These are phyloP conservation scores for Suillus bovinus DNA, from an alignment of 768 basidiomycete species.

Conservation along the genomic window DNA sequence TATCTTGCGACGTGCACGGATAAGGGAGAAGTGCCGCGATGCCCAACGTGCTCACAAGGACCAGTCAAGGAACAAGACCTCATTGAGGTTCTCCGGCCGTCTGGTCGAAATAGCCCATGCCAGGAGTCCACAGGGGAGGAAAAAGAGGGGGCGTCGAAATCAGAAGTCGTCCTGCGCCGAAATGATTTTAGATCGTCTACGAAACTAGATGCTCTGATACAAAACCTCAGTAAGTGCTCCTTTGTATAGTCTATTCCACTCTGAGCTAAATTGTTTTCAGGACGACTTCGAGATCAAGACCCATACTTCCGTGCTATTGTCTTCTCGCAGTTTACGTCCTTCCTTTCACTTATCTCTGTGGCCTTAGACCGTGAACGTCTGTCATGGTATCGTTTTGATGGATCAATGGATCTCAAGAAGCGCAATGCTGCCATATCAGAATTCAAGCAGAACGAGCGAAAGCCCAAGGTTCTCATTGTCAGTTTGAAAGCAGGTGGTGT, in stretches of 20 bases:
- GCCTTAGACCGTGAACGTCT: conserved; percentile 69
- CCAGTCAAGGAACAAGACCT: conserved; percentile 66
- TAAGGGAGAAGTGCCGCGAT: conserved; percentile 66
- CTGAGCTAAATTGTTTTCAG: conserved; percentile 31
- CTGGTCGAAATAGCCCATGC: conserved; percentile 9
- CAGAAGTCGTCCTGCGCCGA: conserved; percentile 60
- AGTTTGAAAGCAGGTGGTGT: conserved; percentile 92
- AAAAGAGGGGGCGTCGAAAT: conserved; percentile 25
- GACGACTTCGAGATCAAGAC: conserved; percentile 66
- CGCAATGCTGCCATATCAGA: conserved; percentile 71
- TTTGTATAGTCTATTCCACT: not conserved
- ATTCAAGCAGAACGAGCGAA: conserved; percentile 69
- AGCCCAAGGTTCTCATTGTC: conserved; percentile 74
- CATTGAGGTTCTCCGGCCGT: conserved; percentile 56
- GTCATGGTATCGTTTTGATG: conserved; percentile 83
- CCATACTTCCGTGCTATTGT: conserved; percentile 82
- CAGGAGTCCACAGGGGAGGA: conserved; percentile 18
- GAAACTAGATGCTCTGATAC: conserved; percentile 82
- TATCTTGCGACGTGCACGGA: conserved; percentile 71
- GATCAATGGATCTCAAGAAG: conserved; percentile 87
- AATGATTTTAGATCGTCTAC: conserved; percentile 91
- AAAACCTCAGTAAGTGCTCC: conserved; percentile 58
- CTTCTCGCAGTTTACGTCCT: conserved; percentile 89
- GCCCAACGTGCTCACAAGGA: conserved; percentile 77
- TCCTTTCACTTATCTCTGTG: conserved; percentile 78